Conservation (phyloP, 2,329 filamentous ascomycete genomes). For the Exophiala oligosperma region DNA sequence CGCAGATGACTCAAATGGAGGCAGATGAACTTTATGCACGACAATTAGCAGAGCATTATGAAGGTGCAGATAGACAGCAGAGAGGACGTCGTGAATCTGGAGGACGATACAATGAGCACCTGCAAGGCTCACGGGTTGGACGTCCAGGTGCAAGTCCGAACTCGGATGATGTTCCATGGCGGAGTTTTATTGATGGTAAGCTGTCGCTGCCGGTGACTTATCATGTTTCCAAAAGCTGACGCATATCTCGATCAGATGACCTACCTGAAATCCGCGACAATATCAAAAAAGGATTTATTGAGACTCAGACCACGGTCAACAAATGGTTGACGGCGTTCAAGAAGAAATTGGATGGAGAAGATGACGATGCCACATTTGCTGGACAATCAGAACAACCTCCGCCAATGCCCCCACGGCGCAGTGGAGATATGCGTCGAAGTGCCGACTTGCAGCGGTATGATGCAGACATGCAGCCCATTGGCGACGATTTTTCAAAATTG, state of each 20-base stretch:
- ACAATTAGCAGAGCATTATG: conserved; percentile 89
- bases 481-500: conserved; percentile 78
- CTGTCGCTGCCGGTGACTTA: background rate
- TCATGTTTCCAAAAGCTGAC: conserved; percentile 18
- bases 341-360: conserved; percentile 90
- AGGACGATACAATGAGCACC: conserved; percentile 32
- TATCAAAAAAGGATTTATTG: conserved; percentile 87
- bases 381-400: conserved; percentile 29
- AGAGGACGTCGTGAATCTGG: conserved; percentile 29
- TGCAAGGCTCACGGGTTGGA: conserved; percentile 31
- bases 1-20: conserved; percentile 76
- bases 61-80: conserved; percentile 39
- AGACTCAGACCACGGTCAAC: conserved; percentile 92
- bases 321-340: conserved; percentile 87
- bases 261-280: conserved; percentile 91
- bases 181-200: conserved; percentile 80
- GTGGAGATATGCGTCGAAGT: conserved; percentile 69
- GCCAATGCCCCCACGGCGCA: conserved; percentile 50
- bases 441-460: conserved; percentile 91
- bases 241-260: conserved; percentile 62
- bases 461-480: conserved; percentile 84
- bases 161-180: conserved; percentile 53
- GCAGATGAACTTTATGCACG: conserved; percentile 89
- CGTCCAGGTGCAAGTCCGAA: conserved; percentile 40
- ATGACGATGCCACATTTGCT: conserved; percentile 63